Percentiles rank a stretch among this genome's conserved stretches.
Evolutionary conservation across 2,329 filamentous ascomycete genomes (phyloP).

Genomic region (Penicillium sp.): DNA sequence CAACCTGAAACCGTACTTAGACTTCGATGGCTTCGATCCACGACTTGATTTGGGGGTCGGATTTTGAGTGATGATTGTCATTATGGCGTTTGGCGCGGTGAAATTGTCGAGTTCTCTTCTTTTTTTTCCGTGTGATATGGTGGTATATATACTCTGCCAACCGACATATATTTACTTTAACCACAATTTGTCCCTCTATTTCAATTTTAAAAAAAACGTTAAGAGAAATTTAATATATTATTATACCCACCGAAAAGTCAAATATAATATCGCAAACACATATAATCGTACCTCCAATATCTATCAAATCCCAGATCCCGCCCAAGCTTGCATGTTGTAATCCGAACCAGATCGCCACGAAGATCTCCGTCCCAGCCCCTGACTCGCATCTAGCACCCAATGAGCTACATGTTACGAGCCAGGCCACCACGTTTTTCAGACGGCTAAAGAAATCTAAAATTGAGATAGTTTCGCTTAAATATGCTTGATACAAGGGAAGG

Average conservation of each 20-base stretch:
- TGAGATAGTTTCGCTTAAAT: neutral
- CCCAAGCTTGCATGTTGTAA: neutral
- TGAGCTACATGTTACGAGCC: neutral
- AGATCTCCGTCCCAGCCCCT: slow-evolving; percentile 21
- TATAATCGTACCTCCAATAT: neutral
- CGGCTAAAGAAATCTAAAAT: neutral
- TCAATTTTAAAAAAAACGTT: neutral
- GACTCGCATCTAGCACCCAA: slow-evolving; percentile 5
- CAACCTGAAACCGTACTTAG: neutral
- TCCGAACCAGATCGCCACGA: slow-evolving; percentile 11
- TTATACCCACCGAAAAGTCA: neutral
- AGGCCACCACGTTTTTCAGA: neutral
- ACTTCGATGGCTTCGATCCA: neutral
- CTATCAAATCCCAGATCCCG: neutral
- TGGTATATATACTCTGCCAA: neutral
- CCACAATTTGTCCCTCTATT: neutral
- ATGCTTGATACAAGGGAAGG: neutral
- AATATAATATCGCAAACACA: neutral
- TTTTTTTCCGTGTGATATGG: neutral
- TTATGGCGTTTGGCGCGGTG: neutral
- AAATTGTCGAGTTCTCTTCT: neutral
- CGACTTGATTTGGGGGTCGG: neutral
- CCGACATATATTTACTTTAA: neutral
- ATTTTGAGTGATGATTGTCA: too few species aligned
- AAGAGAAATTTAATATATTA: neutral